Percentiles rank a stretch among this genome's conserved stretches.
Conservation (phyloP, 2,329 filamentous ascomycete species). For the Immersiporthe knoxdaviesiana region DNA sequence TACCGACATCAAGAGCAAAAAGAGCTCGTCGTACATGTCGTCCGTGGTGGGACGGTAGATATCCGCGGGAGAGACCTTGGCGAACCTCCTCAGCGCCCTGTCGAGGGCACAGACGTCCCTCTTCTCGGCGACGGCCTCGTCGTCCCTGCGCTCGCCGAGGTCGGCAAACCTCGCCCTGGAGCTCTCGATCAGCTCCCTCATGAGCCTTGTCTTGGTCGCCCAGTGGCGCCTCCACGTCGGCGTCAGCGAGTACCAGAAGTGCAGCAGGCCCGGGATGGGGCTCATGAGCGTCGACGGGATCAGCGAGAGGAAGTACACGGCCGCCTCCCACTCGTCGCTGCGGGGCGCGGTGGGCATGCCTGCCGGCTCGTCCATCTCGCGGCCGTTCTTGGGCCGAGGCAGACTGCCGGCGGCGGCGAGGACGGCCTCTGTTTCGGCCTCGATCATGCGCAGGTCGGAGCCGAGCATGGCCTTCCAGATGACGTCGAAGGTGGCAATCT, state of each 20-base stretch:
- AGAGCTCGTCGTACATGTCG: constrained; percentile 25
- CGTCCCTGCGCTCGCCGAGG: constrained; percentile 8
- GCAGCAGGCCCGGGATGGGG: constrained; percentile 16
- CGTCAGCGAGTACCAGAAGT: constrained; percentile 24
- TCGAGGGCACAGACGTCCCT: constrained; percentile 23
- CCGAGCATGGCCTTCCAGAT: constrained; percentile 27
- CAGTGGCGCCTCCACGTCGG: constrained; percentile 23
- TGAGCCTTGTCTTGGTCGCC: constrained; percentile 16
- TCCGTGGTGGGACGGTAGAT: constrained; percentile 21
- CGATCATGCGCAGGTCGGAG: constrained; percentile 17
- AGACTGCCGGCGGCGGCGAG: constrained; percentile 35
- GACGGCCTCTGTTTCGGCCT: constrained; percentile 34
- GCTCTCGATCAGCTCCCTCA: constrained; percentile 15
- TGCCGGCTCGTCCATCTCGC: background rate
- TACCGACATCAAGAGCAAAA: constrained; percentile 24
- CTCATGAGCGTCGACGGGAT: constrained; percentile 22
- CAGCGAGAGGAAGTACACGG: constrained; percentile 15
- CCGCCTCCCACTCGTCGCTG: constrained; percentile 21
- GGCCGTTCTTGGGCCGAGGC: constrained; percentile 31
- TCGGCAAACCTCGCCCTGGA: constrained; percentile 20
- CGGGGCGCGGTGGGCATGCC: constrained; percentile 20
- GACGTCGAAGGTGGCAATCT: constrained; percentile 25
- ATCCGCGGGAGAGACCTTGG: constrained; percentile 20
- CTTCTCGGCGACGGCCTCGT: constrained; percentile 7
- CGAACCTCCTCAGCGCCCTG: constrained; percentile 18